These are phyloP conservation scores for Penicillium capsulatum DNA, from an alignment of 2,329 filamentous ascomycete genomes.

Conservation along the genomic window DNA sequence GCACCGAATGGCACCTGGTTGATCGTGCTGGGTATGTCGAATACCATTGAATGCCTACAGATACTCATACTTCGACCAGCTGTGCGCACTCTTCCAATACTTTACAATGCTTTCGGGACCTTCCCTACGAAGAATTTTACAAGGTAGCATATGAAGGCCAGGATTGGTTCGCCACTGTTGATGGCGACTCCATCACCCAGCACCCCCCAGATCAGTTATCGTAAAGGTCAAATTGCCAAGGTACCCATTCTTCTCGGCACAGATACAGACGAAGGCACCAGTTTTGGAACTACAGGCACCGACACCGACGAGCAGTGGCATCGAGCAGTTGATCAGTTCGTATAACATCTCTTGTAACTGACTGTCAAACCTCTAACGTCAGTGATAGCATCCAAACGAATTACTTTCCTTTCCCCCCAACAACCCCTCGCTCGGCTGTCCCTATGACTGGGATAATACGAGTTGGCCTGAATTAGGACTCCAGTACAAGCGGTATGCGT, in stretches of 20 bases:
- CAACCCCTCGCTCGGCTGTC: constrained; percentile 47
- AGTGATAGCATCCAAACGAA: constrained; percentile 25
- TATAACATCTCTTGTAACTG: too few relatives aligned
- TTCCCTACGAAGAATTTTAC: constrained; percentile 26
- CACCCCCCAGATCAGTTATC: constrained; percentile 54
- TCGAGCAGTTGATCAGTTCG: constrained; percentile 31
- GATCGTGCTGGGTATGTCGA: constrained; percentile 21
- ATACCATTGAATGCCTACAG: neutral
- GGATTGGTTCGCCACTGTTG: constrained; percentile 45
- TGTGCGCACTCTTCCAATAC: constrained; percentile 25
- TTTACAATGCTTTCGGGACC: constrained; percentile 29
- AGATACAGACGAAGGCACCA: constrained; percentile 62
- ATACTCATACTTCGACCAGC: constrained; percentile 9
- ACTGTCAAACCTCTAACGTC: too few relatives aligned
- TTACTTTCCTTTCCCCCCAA: constrained; percentile 52
- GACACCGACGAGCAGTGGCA: constrained; percentile 54
- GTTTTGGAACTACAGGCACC: constrained; percentile 51
- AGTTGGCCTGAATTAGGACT: constrained; percentile 27
- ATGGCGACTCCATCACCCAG: constrained; percentile 54
- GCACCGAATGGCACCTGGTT: constrained; percentile 32
- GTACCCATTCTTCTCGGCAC: constrained; percentile 61
- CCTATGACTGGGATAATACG: constrained; percentile 36
- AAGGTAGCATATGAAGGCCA: constrained; percentile 23
- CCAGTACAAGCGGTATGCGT: constrained; percentile 31
- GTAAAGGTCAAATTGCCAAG: constrained; percentile 55